Conservation (phyloP, 148 eudicot species). For the Pharnaceum exiguum region DNA sequence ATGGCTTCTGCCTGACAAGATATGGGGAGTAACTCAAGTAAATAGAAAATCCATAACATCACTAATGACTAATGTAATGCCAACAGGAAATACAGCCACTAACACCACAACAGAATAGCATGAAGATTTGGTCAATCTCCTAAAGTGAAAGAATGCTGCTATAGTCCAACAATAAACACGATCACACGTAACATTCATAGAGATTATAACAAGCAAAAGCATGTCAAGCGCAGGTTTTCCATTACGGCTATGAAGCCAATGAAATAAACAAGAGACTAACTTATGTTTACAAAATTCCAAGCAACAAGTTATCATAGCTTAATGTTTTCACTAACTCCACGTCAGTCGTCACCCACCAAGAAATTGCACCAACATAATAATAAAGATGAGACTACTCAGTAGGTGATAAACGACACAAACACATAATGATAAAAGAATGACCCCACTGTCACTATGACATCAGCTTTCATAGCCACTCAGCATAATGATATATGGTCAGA, state of each 20-base stretch:
- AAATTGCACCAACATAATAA: neutral
- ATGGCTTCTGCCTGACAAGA: constrained; percentile 68
- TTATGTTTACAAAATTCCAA: neutral
- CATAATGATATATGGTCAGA: neutral
- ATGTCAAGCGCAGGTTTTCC: neutral
- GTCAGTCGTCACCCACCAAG: no score
- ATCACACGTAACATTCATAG: neutral
- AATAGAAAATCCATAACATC: constrained; percentile 15
- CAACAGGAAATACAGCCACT: constrained; percentile 5
- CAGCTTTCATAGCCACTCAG: neutral
- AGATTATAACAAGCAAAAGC: neutral
- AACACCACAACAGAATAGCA: constrained; percentile 3
- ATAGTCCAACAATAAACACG: neutral
- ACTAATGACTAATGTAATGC: constrained; percentile 6
- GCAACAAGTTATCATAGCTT: neutral
- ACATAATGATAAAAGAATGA: no score
- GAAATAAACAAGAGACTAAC: neutral
- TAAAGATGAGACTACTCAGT: neutral
- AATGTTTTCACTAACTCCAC: neutral
- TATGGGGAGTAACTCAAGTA: constrained; percentile 27
- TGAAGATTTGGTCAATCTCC: constrained; percentile 3
- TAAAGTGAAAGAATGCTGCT: neutral
- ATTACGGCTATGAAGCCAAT: neutral
- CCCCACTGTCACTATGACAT: neutral
- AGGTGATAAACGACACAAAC: no score